Conservation (phyloP, 352 stramenopile genomes). For the Pythium myriotylum region DNA sequence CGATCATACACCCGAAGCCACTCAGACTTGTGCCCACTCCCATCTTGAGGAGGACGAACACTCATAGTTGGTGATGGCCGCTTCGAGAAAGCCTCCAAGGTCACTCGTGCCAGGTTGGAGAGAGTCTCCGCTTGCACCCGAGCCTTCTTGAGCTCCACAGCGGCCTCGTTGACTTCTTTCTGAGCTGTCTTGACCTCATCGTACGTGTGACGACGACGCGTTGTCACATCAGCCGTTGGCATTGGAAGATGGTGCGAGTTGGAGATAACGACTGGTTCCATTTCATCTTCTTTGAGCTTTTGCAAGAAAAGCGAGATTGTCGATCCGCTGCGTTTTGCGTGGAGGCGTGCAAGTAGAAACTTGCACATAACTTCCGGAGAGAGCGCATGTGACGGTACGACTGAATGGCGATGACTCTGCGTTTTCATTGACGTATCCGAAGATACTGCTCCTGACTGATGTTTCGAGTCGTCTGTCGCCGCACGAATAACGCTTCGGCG, state of each 20-base stretch:
- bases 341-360: slow-evolving; percentile 73
- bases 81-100: slow-evolving; percentile 62
- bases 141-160: slow-evolving; percentile 74
- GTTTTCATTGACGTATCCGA: slow-evolving; percentile 5
- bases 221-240: slow-evolving; percentile 44
- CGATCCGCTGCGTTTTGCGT: slow-evolving; percentile 47
- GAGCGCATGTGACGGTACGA: slow-evolving; percentile 4
- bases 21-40: slow-evolving; percentile 29
- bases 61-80: slow-evolving; percentile 7
- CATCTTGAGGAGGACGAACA: slow-evolving; percentile 1
- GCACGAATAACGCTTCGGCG: slow-evolving; percentile 47
- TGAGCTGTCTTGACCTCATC: slow-evolving; percentile 79
- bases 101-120: slow-evolving; percentile 71
- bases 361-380: slow-evolving; percentile 55
- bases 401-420: not conserved
- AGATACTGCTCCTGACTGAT: slow-evolving; percentile 5
- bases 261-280: slow-evolving; percentile 52
- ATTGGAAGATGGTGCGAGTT: slow-evolving; percentile 27
- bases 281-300: slow-evolving; percentile 68
- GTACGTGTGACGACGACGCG: slow-evolving; percentile 77
- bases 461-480: slow-evolving; percentile 32
- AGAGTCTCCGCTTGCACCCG: slow-evolving; percentile 72
- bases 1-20: slow-evolving; percentile 74
- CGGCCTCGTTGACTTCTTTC: slow-evolving; percentile 67
- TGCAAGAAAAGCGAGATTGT: slow-evolving; percentile 65